Percentiles rank a stretch among this genome's conserved stretches.
These are phyloP conservation scores for Geosmithia morbida DNA, from an alignment of 2,329 filamentous ascomycete genomes.

Conservation along the genomic window DNA sequence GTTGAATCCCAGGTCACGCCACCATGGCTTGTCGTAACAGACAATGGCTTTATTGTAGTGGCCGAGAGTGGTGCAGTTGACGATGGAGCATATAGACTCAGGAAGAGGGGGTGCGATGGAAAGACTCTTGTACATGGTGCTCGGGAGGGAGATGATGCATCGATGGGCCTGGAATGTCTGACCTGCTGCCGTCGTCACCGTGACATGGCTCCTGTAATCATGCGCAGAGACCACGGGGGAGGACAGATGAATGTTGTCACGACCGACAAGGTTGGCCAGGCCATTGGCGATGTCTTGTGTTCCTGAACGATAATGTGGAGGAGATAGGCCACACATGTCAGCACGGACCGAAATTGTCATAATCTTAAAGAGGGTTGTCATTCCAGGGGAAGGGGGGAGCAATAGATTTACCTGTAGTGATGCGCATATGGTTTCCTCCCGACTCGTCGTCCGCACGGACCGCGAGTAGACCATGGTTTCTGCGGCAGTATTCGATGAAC, in stretches of 20 bases:
- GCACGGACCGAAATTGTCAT: not conserved
- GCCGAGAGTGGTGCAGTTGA: conserved; percentile 19
- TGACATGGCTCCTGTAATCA: conserved; percentile 4
- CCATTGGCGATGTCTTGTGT: conserved; percentile 11
- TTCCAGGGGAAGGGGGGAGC: not conserved
- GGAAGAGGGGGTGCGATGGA: conserved; percentile 29
- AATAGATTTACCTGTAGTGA: conserved; percentile 9
- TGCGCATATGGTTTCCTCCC: conserved; percentile 18
- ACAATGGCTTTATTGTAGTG: conserved; percentile 28
- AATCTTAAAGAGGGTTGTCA: not conserved
- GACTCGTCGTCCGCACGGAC: conserved; percentile 18
- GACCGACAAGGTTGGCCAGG: conserved; percentile 12
- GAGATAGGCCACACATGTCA: not conserved
- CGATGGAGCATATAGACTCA: conserved; percentile 15
- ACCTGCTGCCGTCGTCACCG: conserved; percentile 8
- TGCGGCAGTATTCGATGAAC: conserved; percentile 22
- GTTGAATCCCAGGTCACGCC: conserved; percentile 17
- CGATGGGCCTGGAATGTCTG: conserved; percentile 16
- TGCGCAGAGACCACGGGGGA: conserved; percentile 10
- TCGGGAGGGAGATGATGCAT: conserved; percentile 32
- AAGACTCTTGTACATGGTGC: conserved; percentile 28
- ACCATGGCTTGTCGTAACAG: conserved; percentile 16
- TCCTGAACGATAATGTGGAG: conserved; percentile 4
- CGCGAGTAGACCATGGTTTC: conserved; percentile 16
- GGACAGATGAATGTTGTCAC: conserved; percentile 5